Evolutionary conservation across 257 asterid species (phyloP).

Genomic region (Anisodus tanguticus): DNA sequence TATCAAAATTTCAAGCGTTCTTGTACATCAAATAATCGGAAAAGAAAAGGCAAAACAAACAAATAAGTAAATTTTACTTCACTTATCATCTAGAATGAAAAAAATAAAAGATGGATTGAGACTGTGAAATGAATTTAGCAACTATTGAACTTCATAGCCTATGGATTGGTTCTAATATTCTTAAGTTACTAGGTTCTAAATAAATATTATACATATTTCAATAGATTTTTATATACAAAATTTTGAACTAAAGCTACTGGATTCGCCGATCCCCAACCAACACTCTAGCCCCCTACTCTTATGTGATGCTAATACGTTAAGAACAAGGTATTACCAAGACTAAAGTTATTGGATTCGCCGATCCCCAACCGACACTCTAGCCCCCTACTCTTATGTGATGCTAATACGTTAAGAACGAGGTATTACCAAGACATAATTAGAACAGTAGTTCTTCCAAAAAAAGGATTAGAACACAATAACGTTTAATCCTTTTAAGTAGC

Average conservation of each 20-base stretch:
- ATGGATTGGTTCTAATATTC: too few relatives aligned
- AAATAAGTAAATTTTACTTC: too few relatives aligned
- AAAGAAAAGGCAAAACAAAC: too few relatives aligned
- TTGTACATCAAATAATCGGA: background rate
- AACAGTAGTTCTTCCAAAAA: background rate
- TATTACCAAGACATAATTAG: background rate
- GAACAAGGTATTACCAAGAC: background rate
- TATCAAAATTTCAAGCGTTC: background rate
- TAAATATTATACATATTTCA: too few relatives aligned
- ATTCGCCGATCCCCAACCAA: background rate
- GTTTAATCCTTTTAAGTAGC: background rate
- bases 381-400: background rate
- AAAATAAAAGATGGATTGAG: background rate
- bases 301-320: background rate
- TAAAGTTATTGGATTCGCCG: background rate
- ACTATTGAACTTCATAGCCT: background rate
- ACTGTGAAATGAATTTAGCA: background rate
- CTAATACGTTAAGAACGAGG: background rate
- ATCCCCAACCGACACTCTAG: background rate
- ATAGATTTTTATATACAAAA: too few relatives aligned
- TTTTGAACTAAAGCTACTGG: background rate
- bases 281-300: background rate
- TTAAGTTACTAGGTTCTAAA: too few relatives aligned
- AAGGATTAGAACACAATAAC: background rate
- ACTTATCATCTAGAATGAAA: too few relatives aligned